Evolutionary conservation across 768 basidiomycete species (phyloP), one percentile per base, ranked within the genome.

Genomic region (Lactarius quietus): DNA sequence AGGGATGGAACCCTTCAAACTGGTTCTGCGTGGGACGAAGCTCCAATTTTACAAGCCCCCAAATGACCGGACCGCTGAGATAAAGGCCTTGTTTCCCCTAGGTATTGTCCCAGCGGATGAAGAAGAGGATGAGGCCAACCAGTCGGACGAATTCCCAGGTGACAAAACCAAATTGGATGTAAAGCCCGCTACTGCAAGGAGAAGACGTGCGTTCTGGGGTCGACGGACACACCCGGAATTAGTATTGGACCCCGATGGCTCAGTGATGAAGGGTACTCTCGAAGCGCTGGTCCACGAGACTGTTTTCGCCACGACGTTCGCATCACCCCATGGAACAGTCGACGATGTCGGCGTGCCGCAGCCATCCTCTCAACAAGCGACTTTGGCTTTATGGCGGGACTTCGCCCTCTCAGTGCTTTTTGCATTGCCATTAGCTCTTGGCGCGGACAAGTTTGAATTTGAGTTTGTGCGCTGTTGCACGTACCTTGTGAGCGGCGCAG

Each of bases 41-140:
- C 70, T 95, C 57, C 88, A 90, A 74, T 90, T 95, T 71, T 93
- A 90, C 74, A 95, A 95, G 71, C 86, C 91, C 0, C 91, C 93
- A 0, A 79, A 81, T 33, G 93, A 95, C 68, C 79, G 86, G 62
- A 78, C 75, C 28, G 76, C 79, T 2, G 87, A 80, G 0, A 80
- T 93, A 59, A 90, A 87, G 72, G 86, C 88, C 9, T 76, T 93
- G 29, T 95, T 95, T 71, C 87, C 90, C 12, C 81, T 83, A 0
- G 84, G 78, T 9, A 75, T 90, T 20, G 84, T 89, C 0, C 81
- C 84, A 0, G 80, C 81, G 0, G 76, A 77, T 18, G 76, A 82
- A 53, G 84, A 87, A 58, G 84, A 82, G n/a, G 78, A 81, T 8
- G 80, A 78, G 0, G 71, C 66, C 68, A 14, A 70, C 72, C 41